Conservation (phyloP, 1,139 yeast species). For the Geotrichum macrosporum region DNA sequence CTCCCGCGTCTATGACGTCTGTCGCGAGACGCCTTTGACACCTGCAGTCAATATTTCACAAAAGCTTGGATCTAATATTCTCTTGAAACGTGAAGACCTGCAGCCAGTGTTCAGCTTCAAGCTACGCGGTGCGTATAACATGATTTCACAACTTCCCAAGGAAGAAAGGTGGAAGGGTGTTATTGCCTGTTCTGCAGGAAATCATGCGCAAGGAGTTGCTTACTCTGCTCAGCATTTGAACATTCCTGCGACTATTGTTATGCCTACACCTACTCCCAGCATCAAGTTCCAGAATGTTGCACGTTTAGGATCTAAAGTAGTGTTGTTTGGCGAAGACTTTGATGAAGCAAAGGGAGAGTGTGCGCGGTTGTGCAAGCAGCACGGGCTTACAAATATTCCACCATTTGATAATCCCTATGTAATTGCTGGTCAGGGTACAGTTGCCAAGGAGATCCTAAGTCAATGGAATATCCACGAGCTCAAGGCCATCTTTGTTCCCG, state of each 20-base stretch:
- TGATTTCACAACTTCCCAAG: constrained; percentile 80
- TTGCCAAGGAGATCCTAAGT: constrained; percentile 86
- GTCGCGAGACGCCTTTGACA: constrained; percentile 82
- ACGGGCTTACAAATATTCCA: constrained; percentile 83
- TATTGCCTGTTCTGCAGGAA: constrained; percentile 97
- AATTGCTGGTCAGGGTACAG: constrained; percentile 99
- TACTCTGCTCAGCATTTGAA: constrained; percentile 77
- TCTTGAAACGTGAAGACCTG: constrained; percentile 84
- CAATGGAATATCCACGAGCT: constrained; percentile 76
- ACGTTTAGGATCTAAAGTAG: constrained; percentile 90
- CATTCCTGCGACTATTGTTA: constrained; percentile 92
- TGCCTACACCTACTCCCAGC: constrained; percentile 97
- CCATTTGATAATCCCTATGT: constrained; percentile 98
- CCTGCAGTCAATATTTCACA: constrained; percentile 72
- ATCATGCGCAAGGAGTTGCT: constrained; percentile 99
- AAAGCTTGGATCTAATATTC: constrained; percentile 65
- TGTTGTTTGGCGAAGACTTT: constrained; percentile 86
- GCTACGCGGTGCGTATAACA: constrained; percentile 94
- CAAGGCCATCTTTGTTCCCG: constrained; percentile 83
- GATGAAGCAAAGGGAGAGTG: constrained; percentile 92
- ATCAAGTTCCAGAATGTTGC: constrained; percentile 89
- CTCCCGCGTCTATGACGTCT: constrained; percentile 90
- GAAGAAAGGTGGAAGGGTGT: constrained; percentile 77
- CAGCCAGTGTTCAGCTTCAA: constrained; percentile 95
- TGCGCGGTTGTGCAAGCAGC: constrained; percentile 57